Conservation (phyloP, 2,329 filamentous ascomycete species). For the Penicillium paneum region DNA sequence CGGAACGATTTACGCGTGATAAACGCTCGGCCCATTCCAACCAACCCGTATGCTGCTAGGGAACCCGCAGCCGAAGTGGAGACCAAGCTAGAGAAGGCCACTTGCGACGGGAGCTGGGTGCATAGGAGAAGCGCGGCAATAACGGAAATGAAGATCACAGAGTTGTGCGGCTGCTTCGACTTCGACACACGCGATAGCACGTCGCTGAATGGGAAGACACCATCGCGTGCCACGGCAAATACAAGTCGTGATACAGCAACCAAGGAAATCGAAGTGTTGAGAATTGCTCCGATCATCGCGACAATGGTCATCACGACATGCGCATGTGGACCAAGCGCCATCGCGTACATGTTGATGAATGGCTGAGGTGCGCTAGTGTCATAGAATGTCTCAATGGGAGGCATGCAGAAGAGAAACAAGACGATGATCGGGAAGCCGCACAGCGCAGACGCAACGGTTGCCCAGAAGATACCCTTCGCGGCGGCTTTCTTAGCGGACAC, state of each 20-base stretch:
- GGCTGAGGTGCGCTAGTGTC: slow-evolving; percentile 28
- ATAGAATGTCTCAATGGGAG: slow-evolving; percentile 31
- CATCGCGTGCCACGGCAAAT: slow-evolving; percentile 57
- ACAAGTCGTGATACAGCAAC: slow-evolving; percentile 55
- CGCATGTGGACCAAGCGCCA: slow-evolving; percentile 20
- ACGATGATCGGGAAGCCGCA: slow-evolving; percentile 32
- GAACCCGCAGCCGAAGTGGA: slow-evolving; percentile 48
- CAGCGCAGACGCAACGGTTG: slow-evolving; percentile 28
- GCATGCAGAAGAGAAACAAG: slow-evolving; percentile 32
- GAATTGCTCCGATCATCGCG: slow-evolving; percentile 18
- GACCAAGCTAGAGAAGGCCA: slow-evolving; percentile 48
- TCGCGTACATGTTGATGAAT: slow-evolving; percentile 24
- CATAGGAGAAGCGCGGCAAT: slow-evolving; percentile 53
- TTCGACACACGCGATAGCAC: slow-evolving; percentile 51
- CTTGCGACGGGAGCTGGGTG: slow-evolving; percentile 52
- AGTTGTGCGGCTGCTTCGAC: slow-evolving; percentile 54
- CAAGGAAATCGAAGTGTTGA: slow-evolving; percentile 53
- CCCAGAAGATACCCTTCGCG: slow-evolving; percentile 31
- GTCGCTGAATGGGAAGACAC: slow-evolving; percentile 53
- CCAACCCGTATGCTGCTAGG: slow-evolving; percentile 45
- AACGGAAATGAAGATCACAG: slow-evolving; percentile 52
- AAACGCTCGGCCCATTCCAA: slow-evolving; percentile 44
- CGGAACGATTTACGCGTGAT: slow-evolving; percentile 45
- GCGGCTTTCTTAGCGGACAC: slow-evolving; percentile 30
- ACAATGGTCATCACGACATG: slow-evolving; percentile 25